These are phyloP conservation scores for Colletotrichum cuscutae DNA, from an alignment of 2,329 filamentous ascomycete species.

Conservation along the genomic window DNA sequence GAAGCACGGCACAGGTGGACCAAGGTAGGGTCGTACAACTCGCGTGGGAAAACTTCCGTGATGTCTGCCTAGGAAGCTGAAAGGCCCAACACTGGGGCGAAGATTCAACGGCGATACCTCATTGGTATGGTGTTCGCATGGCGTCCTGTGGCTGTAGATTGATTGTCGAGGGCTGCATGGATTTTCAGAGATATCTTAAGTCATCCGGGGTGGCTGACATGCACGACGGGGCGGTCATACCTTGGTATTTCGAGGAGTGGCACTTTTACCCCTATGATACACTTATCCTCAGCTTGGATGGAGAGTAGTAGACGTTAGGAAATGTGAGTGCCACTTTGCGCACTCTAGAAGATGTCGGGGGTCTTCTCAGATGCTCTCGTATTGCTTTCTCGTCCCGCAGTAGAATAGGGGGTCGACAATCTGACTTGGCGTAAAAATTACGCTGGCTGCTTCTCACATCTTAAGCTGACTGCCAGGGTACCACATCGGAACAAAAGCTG, in stretches of 20 bases:
- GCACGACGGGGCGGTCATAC: no score
- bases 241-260: background rate
- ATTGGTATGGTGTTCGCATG: slow-evolving; percentile 4
- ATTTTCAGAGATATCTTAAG: background rate
- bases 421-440: background rate
- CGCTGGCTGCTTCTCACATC: background rate
- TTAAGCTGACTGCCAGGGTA: background rate
- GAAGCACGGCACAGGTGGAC: background rate
- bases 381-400: background rate
- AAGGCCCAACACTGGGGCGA: background rate
- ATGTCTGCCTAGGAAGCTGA: background rate
- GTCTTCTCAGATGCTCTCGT: background rate
- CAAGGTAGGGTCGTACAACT: slow-evolving; percentile 1
- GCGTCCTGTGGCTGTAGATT: background rate
- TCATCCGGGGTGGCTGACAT: background rate
- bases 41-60: background rate
- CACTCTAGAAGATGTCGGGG: background rate
- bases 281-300: background rate
- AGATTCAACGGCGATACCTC: background rate
- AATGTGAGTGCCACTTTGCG: background rate
- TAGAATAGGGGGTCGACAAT: background rate
- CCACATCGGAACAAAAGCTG: background rate
- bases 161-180: slow-evolving; percentile 2
- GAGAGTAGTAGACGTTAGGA: background rate
- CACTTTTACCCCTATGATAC: background rate